Evolutionary conservation across 495 filamentous ascomycete species (phyloP).

Genomic region (Penicillium steckii): DNA sequence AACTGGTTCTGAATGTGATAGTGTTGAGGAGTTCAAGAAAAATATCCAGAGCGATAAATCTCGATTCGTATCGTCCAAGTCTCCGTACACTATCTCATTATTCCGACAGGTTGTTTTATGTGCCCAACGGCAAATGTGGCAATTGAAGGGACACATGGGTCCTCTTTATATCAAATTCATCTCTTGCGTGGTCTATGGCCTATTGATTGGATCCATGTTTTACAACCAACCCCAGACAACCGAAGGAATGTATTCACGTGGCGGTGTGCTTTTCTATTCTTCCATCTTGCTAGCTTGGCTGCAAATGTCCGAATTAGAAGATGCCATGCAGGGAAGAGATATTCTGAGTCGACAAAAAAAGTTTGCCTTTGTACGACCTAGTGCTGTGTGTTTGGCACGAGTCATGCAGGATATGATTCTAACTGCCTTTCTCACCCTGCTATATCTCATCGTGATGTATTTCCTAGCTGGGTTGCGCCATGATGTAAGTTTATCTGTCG

Average conservation of each 20-base stretch:
- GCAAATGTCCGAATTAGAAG: conserved; percentile 71
- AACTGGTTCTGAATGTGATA: conserved; percentile 45
- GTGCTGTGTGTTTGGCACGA: conserved; percentile 71
- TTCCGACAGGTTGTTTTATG: conserved; percentile 61
- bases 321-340: conserved; percentile 66
- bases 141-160: conserved; percentile 35
- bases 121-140: conserved; percentile 59
- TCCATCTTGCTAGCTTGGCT: conserved; percentile 77
- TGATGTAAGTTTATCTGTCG: conserved; percentile 18
- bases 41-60: conserved; percentile 40
- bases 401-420: conserved; percentile 69
- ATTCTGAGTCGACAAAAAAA: conserved; percentile 77
- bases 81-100: conserved; percentile 61
- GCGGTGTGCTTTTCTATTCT: conserved; percentile 65
- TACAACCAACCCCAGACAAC: conserved; percentile 44
- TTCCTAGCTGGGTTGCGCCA: conserved; percentile 57
- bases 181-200: conserved; percentile 30
- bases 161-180: conserved; percentile 36
- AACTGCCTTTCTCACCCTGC: conserved; percentile 56
- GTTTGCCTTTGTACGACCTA: conserved; percentile 73
- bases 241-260: conserved; percentile 41
- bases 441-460: conserved; percentile 74
- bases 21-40: conserved; percentile 41
- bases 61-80: conserved; percentile 37
- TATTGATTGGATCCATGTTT: conserved; percentile 38